Percentiles rank a stretch among this genome's conserved stretches.
Evolutionary conservation across 2,329 filamentous ascomycete genomes (phyloP).

Genomic region (Didymella sp.): DNA sequence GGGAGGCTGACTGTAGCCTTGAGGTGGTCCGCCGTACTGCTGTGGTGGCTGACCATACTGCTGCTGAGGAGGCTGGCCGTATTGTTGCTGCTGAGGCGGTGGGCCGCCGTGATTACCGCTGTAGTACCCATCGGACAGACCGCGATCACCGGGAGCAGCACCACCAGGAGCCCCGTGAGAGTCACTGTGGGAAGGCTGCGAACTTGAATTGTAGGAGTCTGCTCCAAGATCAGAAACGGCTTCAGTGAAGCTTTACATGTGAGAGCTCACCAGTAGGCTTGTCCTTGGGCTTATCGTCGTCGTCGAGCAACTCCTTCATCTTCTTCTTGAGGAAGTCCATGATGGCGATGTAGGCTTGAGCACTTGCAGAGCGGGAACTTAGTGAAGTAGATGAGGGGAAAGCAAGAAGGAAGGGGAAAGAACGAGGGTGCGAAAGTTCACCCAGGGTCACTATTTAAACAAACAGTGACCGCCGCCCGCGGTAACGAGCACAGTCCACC

Average conservation of each 20-base stretch:
- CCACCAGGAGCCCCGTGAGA: slow-evolving; percentile 23
- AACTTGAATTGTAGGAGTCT: slow-evolving; percentile 9
- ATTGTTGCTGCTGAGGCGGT: slow-evolving; percentile 20
- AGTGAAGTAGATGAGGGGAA: not conserved
- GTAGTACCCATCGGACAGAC: slow-evolving; percentile 31
- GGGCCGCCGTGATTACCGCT: slow-evolving; percentile 23
- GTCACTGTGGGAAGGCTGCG: slow-evolving; percentile 18
- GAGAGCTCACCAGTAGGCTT: slow-evolving; percentile 26
- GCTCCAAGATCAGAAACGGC: not conserved
- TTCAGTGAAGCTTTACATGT: not conserved
- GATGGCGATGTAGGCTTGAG: slow-evolving; percentile 1
- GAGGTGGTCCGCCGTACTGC: slow-evolving; percentile 20
- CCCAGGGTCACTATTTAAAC: slow-evolving; percentile 20
- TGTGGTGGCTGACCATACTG: slow-evolving; percentile 27
- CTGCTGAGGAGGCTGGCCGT: slow-evolving; percentile 31
- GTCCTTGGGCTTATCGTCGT: slow-evolving; percentile 46
- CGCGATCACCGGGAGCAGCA: slow-evolving; percentile 31
- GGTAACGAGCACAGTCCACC: slow-evolving; percentile 11
- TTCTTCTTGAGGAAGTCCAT: slow-evolving; percentile 59
- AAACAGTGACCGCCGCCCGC: slow-evolving; percentile 13
- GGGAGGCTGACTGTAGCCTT: slow-evolving; percentile 38
- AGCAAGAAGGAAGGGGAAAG: not conserved
- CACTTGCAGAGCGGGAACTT: not conserved
- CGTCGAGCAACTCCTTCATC: slow-evolving; percentile 54
- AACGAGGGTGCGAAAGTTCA: slow-evolving; percentile 5